Evolutionary conservation across 1,284 basidiomycete species (phyloP).

Genomic region (Apiotrichum gracile): DNA sequence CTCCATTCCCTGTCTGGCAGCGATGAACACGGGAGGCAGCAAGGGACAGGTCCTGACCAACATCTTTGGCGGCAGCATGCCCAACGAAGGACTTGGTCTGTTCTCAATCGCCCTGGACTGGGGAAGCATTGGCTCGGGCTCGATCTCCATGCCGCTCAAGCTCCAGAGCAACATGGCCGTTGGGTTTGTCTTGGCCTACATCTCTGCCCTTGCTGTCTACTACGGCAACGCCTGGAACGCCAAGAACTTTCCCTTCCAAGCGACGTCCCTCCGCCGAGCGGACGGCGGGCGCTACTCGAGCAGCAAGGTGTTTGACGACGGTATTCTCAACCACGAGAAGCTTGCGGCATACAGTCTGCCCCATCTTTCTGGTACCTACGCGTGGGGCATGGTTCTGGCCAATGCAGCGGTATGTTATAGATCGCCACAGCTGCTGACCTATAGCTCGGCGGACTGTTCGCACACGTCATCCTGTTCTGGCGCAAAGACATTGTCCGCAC

Average conservation of each 20-base stretch:
- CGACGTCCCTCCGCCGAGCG: slow-evolving; percentile 14
- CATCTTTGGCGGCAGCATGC: slow-evolving; percentile 32
- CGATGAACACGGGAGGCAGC: slow-evolving; percentile 51
- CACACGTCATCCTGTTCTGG: slow-evolving; percentile 50
- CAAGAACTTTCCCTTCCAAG: slow-evolving; percentile 14
- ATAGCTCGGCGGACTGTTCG: slow-evolving; percentile 59
- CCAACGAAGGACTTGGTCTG: slow-evolving; percentile 34
- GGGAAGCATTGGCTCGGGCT: slow-evolving; percentile 31
- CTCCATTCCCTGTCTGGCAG: slow-evolving; percentile 49
- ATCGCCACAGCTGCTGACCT: neutral
- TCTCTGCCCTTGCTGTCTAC: slow-evolving; percentile 28
- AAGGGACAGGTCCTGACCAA: slow-evolving; percentile 23
- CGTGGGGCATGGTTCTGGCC: slow-evolving; percentile 54
- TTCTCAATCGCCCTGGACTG: slow-evolving; percentile 33
- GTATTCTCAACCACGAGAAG: slow-evolving; percentile 21
- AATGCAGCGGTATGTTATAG: slow-evolving; percentile 25
- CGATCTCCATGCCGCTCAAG: slow-evolving; percentile 27
- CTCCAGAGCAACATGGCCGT: slow-evolving; percentile 29
- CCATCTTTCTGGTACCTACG: slow-evolving; percentile 49
- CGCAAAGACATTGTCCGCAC: slow-evolving; percentile 42
- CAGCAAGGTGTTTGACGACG: slow-evolving; percentile 31
- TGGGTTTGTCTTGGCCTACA: slow-evolving; percentile 25
- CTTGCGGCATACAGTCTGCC: slow-evolving; percentile 29
- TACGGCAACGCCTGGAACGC: slow-evolving; percentile 27
- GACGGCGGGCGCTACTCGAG: slow-evolving; percentile 47